A percentile compares a stretch with the other conserved stretches of the same genome.
Conservation (phyloP, 192 early-diverging fungal species). For the Chytriomyces sp. region DNA sequence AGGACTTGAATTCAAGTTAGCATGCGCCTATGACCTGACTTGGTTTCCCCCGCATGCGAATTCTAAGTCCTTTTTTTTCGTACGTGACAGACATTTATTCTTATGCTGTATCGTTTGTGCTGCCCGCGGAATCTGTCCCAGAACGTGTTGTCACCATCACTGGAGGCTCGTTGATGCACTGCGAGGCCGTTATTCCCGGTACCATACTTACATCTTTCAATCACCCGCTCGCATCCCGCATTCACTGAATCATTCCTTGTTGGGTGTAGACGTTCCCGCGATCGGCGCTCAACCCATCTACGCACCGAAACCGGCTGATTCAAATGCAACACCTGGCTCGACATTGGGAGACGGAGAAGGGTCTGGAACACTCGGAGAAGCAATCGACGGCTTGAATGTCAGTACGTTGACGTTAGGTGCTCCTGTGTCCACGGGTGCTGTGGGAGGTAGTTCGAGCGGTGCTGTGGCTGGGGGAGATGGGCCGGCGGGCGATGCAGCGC, state of each 20-base stretch:
- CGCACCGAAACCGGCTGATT: slow-evolving; percentile 26
- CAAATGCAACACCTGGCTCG: not conserved
- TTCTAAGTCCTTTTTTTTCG: not conserved
- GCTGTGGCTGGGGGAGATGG: slow-evolving; percentile 3
- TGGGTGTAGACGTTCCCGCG: slow-evolving; percentile 15
- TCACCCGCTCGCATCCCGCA: not conserved
- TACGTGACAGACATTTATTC: slow-evolving; percentile 54
- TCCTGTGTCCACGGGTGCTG: slow-evolving; percentile 8
- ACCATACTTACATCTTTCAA: not conserved
- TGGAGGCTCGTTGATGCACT: slow-evolving; percentile 43
- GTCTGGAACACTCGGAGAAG: not conserved
- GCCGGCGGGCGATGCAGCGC: slow-evolving; percentile 10
- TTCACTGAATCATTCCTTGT: not conserved
- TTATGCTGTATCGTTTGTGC: slow-evolving; percentile 51
- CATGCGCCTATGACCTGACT: not conserved
- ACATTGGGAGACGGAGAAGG: not conserved
- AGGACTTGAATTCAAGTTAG: slow-evolving; percentile 66
- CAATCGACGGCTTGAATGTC: slow-evolving; percentile 1
- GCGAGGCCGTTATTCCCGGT: slow-evolving; percentile 44
- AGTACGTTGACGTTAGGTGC: not conserved
- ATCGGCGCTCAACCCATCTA: slow-evolving; percentile 35
- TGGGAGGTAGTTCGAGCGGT: not conserved
- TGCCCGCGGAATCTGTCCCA: slow-evolving; percentile 49
- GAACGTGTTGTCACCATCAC: slow-evolving; percentile 52
- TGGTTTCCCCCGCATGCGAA: not conserved